A percentile compares a stretch with the other conserved stretches of the same genome.
phyloP scores from a whole-genome alignment of 2,329 filamentous ascomycete genomes.

The Ambrosiella beaveri region DNA sequence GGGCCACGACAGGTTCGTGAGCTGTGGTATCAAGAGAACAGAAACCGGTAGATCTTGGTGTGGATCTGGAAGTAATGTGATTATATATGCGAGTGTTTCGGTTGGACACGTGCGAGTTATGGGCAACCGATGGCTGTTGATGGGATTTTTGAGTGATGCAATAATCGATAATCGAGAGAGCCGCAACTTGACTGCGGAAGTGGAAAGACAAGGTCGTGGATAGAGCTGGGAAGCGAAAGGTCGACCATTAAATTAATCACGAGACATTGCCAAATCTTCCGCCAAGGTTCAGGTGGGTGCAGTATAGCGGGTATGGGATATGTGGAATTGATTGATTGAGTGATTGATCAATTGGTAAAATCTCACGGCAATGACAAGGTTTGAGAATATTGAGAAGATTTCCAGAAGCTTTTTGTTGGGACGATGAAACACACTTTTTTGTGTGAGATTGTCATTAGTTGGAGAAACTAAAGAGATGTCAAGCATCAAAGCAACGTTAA shows the following conservation, averaged over 20 bases:
- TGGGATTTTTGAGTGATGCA: neutral
- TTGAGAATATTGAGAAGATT: neutral
- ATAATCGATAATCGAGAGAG: neutral
- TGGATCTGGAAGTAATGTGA: neutral
- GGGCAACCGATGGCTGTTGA: neutral
- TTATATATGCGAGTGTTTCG: neutral
- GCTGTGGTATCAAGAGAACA: neutral
- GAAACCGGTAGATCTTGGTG: neutral
- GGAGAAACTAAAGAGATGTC: neutral
- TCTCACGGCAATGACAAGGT: neutral
- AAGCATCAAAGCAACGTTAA: neutral
- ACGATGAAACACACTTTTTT: too few relatives aligned
- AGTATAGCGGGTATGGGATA: neutral
- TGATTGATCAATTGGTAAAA: neutral
- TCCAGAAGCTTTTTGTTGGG: neutral
- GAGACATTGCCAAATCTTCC: conserved; percentile 7
- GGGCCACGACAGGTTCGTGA: neutral
- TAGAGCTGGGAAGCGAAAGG: neutral
- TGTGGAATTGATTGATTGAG: neutral
- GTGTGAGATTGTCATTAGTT: neutral
- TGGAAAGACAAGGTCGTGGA: neutral
- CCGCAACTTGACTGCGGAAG: neutral
- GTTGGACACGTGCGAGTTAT: neutral
- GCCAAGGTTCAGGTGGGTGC: neutral
- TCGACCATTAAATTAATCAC: conserved; percentile 1